These are phyloP conservation scores for Lippia alba DNA, from an alignment of 305 asterid genomes.

Conservation along the genomic window DNA sequence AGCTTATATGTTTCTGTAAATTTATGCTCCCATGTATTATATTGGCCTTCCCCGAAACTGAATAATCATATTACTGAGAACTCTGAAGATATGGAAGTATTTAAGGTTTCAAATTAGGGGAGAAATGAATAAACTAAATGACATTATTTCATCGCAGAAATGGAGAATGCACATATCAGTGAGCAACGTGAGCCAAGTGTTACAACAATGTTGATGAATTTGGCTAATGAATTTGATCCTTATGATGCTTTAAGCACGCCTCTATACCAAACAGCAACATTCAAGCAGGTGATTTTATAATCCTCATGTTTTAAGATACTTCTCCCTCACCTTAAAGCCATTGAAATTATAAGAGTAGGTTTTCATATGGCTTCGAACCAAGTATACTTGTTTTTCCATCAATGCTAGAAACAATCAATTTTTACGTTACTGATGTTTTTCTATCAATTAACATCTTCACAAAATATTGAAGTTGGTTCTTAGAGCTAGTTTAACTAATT, in stretches of 20 bases:
- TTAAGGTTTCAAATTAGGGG: no score
- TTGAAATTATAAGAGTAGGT: neutral
- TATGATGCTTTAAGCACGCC: conserved; percentile 86
- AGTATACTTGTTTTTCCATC: neutral
- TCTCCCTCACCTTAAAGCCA: neutral
- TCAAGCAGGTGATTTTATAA: conserved; percentile 87
- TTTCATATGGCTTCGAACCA: neutral
- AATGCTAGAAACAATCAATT: neutral
- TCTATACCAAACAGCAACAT: conserved; percentile 94
- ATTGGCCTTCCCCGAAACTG: no score
- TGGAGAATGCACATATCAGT: conserved; percentile 38
- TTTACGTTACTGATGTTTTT: neutral
- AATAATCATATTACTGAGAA: no score
- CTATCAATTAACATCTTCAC: neutral
- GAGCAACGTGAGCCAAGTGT: conserved; percentile 60
- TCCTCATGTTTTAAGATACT: neutral
- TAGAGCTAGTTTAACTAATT: neutral
- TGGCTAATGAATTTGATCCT: conserved; percentile 86
- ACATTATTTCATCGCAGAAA: conserved; percentile 41
- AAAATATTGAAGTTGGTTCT: neutral
- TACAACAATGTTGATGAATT: conserved; percentile 85
- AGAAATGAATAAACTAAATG: neutral
- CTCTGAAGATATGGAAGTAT: no score
- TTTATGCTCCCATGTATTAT: neutral
- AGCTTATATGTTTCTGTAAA: no score